Evolutionary conservation across 2,329 filamentous ascomycete species (phyloP).

Genomic region (Keithomyces neogunnii): DNA sequence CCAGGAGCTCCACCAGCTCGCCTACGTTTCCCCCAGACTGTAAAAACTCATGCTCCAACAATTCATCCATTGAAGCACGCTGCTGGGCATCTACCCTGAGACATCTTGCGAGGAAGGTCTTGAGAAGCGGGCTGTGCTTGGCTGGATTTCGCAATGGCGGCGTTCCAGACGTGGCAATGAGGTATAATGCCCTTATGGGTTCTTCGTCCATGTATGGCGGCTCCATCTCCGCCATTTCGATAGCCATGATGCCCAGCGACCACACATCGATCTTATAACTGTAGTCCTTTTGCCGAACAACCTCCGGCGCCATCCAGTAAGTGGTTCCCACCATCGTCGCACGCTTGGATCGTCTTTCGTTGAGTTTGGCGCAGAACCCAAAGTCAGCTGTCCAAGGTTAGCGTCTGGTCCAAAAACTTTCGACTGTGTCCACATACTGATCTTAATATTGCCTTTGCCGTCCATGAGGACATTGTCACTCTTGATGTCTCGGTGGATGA

Average conservation of each 20-base stretch:
- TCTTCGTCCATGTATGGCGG: conserved; percentile 96
- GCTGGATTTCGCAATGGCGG: conserved; percentile 94
- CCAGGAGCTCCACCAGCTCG: conserved; percentile 55
- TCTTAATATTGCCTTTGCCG: conserved; percentile 89
- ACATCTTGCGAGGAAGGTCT: conserved; percentile 90
- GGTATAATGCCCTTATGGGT: conserved; percentile 87
- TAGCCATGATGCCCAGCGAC: conserved; percentile 97
- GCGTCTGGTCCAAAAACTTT: conserved; percentile 13
- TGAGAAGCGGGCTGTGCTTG: conserved; percentile 91
- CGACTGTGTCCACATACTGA: conserved; percentile 55
- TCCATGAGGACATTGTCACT: conserved; percentile 94
- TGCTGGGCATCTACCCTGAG: conserved; percentile 92
- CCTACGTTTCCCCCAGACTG: not conserved
- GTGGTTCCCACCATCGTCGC: conserved; percentile 97
- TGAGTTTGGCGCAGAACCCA: conserved; percentile 95
- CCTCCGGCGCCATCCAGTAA: conserved; percentile 99
- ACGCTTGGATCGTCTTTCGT: conserved; percentile 89
- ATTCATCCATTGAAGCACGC: conserved; percentile 79
- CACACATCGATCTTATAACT: conserved; percentile 96
- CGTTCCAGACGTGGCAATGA: conserved; percentile 94
- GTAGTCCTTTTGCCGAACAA: conserved; percentile 98
- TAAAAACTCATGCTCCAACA: conserved; percentile 55
- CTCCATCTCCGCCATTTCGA: conserved; percentile 98
- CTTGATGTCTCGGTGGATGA: conserved; percentile 98
- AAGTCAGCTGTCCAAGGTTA: conserved; percentile 64